Evolutionary conservation across 2,329 filamentous ascomycete species (phyloP), one percentile per base, ranked within the genome.

Genomic region (Coniochaeta ligniaria): DNA sequence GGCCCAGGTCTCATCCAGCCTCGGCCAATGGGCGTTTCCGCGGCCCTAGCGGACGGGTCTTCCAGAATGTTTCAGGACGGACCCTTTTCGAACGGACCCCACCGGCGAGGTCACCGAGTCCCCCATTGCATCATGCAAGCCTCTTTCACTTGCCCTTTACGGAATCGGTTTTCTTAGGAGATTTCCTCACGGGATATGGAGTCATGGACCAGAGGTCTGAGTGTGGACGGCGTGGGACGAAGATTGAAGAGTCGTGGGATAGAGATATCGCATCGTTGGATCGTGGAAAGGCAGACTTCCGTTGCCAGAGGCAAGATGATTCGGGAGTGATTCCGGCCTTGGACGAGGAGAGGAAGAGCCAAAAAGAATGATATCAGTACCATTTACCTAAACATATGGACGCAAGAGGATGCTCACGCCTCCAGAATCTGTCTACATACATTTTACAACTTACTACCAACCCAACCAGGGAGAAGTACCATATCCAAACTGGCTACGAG

Each of bases 11-110:
- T 52, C 47, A 52, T 57, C 12, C 12, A 38, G 54, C 14, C 54
- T 22, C 54, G 8, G 2, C 28, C 31, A 38, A 57, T 35, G n/a
- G 35, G 54, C 31, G 35, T 22, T 57, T 57, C 54, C 54, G 54
- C 54, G 54, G 54, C 26, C 52, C 52, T 36, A 17, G 20, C 54
- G 14, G 12, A n/a, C 9, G 54, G 54, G 35, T 57, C 54, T 57
- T 35, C 54, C n/a, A 57, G 54, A 57, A 57, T 57, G 54, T 57
- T 57, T 57, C 54, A 57, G 54, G 31, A 52, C 47, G 47, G 47
- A 36, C 35, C 12, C 35, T 36, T 9, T 22, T 52, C 47, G 47
- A 52, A 28, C 20, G 22, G 26, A 31, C 12, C 47, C 47, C 47
- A 52, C 22, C 47, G 47, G 8, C 47, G 47, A 28, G 47, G 47